A percentile compares a stretch with the other conserved stretches of the same genome.
Evolutionary conservation across 1,284 basidiomycete genomes (phyloP).

Genomic region (Pterula multifida): DNA sequence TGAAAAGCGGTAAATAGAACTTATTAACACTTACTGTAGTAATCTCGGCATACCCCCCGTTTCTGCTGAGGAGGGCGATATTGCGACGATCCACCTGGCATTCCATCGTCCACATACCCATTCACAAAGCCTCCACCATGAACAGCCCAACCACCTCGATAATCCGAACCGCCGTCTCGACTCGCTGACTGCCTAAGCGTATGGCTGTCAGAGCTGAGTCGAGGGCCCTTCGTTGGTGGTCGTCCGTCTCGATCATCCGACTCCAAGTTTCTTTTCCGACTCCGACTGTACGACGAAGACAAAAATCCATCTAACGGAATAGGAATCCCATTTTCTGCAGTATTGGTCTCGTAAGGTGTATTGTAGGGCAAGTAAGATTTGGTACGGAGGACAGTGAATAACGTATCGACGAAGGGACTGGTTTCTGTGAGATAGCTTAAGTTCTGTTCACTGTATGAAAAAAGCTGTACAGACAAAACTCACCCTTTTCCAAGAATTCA

Average conservation of each 20-base stretch:
- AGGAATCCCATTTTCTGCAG: slow-evolving; percentile 54
- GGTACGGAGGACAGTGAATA: slow-evolving; percentile 72
- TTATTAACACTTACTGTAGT: slow-evolving; percentile 69
- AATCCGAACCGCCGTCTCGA: slow-evolving; percentile 24
- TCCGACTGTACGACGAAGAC: slow-evolving; percentile 32
- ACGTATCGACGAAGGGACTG: slow-evolving; percentile 66
- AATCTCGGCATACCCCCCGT: slow-evolving; percentile 74
- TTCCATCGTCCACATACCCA: slow-evolving; percentile 20
- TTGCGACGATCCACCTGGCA: slow-evolving; percentile 20
- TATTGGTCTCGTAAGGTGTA: slow-evolving; percentile 16
- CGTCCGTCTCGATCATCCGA: slow-evolving; percentile 45
- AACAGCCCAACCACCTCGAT: slow-evolving; percentile 20
- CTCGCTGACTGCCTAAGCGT: slow-evolving; percentile 45
- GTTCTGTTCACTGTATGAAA: slow-evolving; percentile 5
- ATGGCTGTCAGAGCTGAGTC: slow-evolving; percentile 46
- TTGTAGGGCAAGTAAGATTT: slow-evolving; percentile 74
- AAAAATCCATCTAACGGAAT: slow-evolving; percentile 63
- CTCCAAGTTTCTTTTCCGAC: slow-evolving; percentile 52
- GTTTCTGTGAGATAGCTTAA: slow-evolving; percentile 41
- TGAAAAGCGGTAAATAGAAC: slow-evolving; percentile 7
- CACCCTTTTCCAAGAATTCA: slow-evolving; percentile 88
- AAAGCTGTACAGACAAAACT: slow-evolving; percentile 13
- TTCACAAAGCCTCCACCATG: slow-evolving; percentile 22
- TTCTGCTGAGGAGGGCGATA: slow-evolving; percentile 61
- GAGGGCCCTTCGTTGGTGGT: slow-evolving; percentile 56